phyloP scores from a whole-genome alignment of 345 rosid genomes.

The Citrus hindsii region DNA sequence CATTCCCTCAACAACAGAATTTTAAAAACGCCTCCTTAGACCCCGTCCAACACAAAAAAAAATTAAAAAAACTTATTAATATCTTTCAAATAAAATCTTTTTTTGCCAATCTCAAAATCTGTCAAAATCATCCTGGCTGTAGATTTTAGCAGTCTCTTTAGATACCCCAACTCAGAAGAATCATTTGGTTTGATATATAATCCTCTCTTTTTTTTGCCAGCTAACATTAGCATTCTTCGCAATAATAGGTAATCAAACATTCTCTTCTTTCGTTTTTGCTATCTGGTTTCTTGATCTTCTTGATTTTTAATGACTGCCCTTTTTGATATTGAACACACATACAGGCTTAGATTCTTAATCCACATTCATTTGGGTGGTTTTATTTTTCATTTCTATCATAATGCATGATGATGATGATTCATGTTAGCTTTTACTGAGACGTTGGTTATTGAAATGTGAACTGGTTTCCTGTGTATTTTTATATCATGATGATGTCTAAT shows the following conservation, averaged over 20 bases:
- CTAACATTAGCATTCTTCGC: conserved; percentile 20
- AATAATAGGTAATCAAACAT: conserved; percentile 19
- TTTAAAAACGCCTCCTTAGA: not conserved
- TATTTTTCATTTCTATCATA: too few species aligned
- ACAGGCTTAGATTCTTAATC: not conserved
- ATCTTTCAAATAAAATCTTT: not conserved
- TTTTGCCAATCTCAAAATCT: not conserved
- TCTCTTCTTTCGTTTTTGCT: not conserved
- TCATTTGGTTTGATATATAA: conserved; percentile 23
- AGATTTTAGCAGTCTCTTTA: not conserved
- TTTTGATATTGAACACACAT: not conserved
- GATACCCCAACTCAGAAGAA: not conserved
- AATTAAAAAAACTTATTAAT: not conserved
- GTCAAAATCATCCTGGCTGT: conserved; percentile 3
- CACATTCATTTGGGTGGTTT: not conserved
- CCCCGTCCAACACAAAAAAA: not conserved
- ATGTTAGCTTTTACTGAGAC: too few species aligned
- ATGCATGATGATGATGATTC: too few species aligned
- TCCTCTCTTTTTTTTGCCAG: conserved; percentile 10
- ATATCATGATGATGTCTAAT: not conserved
- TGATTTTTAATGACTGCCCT: not conserved
- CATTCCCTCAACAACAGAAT: not conserved
- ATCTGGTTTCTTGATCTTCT: not conserved
- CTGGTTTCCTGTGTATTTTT: not conserved
- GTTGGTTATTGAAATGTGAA: too few species aligned